Conservation (phyloP, 768 basidiomycete genomes). For the Trametes gibbosa region DNA sequence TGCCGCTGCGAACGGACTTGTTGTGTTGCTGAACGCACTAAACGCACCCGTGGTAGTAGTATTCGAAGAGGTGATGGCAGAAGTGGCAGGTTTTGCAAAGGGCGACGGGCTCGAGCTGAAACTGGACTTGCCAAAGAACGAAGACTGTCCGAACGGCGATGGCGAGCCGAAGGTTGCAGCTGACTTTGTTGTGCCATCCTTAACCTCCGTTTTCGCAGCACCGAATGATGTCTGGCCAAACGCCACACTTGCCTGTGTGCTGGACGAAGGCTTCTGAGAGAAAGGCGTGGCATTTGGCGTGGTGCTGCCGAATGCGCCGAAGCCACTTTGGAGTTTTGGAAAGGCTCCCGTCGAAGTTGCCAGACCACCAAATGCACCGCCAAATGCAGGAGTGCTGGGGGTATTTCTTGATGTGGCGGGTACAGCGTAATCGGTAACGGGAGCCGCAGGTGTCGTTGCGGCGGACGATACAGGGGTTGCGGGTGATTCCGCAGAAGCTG, state of each 20-base stretch:
- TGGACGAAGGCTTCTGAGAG: conserved; percentile 3
- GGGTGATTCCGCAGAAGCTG: not conserved
- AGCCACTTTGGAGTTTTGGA: conserved; percentile 16
- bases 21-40: conserved; percentile 32
- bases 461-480: not conserved
- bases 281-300: conserved; percentile 9
- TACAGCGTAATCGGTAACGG: not conserved
- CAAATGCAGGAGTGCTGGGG: not conserved
- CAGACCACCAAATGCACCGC: conserved; percentile 19
- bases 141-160: conserved; percentile 15
- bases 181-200: conserved; percentile 4
- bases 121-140: conserved; percentile 22
- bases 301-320: conserved; percentile 17
- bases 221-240: conserved; percentile 11
- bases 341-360: conserved; percentile 18
- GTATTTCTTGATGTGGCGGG: not conserved
- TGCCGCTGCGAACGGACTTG: conserved; percentile 42
- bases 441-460: not conserved
- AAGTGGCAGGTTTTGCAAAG: conserved; percentile 25
- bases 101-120: conserved; percentile 17
- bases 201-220: not conserved
- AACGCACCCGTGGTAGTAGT: conserved; percentile 38
- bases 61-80: conserved; percentile 21
- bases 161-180: conserved; percentile 27
- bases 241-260: not conserved